Evolutionary conservation across 148 eudicot species (phyloP), one percentile per base, ranked within the genome.

Genomic region (Oxyria digyna): DNA sequence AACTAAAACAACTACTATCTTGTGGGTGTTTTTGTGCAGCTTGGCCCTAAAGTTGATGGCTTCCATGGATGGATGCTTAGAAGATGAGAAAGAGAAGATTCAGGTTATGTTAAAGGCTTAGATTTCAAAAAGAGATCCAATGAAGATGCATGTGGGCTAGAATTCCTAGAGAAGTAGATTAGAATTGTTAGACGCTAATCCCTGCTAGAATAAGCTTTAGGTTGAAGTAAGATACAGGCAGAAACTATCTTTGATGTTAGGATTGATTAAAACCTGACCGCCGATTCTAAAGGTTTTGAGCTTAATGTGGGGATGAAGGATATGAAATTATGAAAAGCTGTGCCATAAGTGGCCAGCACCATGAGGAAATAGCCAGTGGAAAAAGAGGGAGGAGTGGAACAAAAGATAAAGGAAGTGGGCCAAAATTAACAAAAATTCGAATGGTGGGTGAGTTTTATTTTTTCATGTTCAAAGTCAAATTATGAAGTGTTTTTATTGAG

Each of bases 1-100:
- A 42, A 80, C 78, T 3, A 94, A 86, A 65, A 87, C 73, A 1
- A 83, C 63, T 18, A 83, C 79, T 45, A 90, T 73, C 69, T 69
- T 86, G 83, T 86, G 85, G 66, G 84, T 82, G 71, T 78, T 89
- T 73, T 76, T 86, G 49, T 85, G 85, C 40, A 93, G 75, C 81
- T 84, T 76, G 48, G 80, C 78, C 5, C 95, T 78, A 71, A 93
- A 83, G 50, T 83, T 87, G 83, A 75, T 86, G 33, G 84, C 73
- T 54, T 83, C 94, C 98, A 92, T 92, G 64, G 68, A 66, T 74
- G 70, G 42, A 14, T 18, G 26, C 29, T 20, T 20, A 27, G 65
- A 59, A 29, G 35, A 59, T 29, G 18, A 26, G 64, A 5, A 57
- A 27, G 64, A 31, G 35, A 31, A 59, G 65, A 27, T 29, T 59